A percentile compares a stretch with the other conserved stretches of the same genome.
Evolutionary conservation across 2,329 filamentous ascomycete genomes (phyloP).

Genomic region (Pseudogymnoascus pannorum): DNA sequence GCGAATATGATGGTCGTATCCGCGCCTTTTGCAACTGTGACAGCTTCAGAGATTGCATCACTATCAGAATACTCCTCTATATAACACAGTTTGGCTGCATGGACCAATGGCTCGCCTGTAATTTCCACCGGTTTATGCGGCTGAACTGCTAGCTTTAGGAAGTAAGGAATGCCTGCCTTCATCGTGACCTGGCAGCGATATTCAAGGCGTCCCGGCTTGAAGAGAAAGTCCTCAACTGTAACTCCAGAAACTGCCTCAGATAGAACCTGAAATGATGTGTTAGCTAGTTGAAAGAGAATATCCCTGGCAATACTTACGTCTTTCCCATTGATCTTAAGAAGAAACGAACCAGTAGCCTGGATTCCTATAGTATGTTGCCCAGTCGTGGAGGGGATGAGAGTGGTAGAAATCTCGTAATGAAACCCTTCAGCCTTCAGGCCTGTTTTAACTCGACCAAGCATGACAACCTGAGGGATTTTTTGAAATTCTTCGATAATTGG

Average conservation of each 20-base stretch:
- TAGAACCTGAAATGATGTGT: not conserved
- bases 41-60: conserved; percentile 13
- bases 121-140: not conserved
- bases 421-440: conserved; percentile 6
- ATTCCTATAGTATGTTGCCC: conserved; percentile 11
- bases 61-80: conserved; percentile 14
- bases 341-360: conserved; percentile 6
- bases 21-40: conserved; percentile 10
- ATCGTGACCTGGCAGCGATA: not conserved
- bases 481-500: conserved; percentile 9
- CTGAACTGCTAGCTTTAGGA: not conserved
- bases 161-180: not conserved
- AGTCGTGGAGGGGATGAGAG: conserved; percentile 3
- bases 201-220: conserved; percentile 16
- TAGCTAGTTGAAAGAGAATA: not conserved
- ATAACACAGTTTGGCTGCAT: conserved; percentile 13
- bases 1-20: conserved; percentile 18
- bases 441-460: conserved; percentile 10
- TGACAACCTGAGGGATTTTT: not conserved
- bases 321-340: not conserved
- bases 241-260: not conserved
- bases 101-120: conserved; percentile 12
- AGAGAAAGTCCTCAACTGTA: conserved; percentile 19
- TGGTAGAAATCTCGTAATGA: conserved; percentile 9
- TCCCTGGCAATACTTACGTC: not conserved